Conservation (phyloP, 768 basidiomycete species). For the Termitomyces titanicus region DNA sequence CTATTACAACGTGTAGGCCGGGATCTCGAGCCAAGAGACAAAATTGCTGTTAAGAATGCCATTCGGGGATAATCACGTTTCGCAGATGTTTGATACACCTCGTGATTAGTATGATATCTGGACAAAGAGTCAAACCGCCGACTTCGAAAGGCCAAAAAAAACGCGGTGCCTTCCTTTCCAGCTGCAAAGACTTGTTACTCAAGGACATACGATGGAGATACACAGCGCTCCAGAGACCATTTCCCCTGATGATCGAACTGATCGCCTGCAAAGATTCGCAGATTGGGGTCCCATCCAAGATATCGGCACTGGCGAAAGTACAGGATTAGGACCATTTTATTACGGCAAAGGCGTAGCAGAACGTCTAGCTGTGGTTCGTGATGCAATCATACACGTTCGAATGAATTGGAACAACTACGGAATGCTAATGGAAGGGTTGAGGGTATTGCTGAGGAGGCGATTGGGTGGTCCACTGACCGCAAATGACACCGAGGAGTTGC, state of each 20-base stretch:
- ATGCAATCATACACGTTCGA: constrained; percentile 16
- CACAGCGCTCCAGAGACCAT: background rate
- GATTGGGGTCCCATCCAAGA: constrained; percentile 9
- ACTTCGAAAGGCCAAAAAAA: background rate
- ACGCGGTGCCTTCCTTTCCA: background rate
- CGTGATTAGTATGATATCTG: no score
- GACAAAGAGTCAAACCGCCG: background rate
- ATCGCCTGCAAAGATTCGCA: constrained; percentile 11
- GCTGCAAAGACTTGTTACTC: background rate
- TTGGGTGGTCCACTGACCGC: constrained; percentile 1
- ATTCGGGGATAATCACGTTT: background rate
- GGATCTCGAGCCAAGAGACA: no score
- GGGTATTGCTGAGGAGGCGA: constrained; percentile 1
- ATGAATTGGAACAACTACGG: constrained; percentile 16
- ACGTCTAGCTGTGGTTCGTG: constrained; percentile 14
- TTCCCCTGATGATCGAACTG: constrained; percentile 1
- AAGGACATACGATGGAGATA: background rate
- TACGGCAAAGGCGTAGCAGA: constrained; percentile 13
- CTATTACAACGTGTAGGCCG: no score
- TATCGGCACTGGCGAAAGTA: background rate
- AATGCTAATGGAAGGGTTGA: constrained; percentile 16
- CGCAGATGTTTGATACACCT: background rate
- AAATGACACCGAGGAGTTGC: background rate
- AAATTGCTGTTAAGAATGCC: background rate
- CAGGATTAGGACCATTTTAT: constrained; percentile 11